Evolutionary conservation across 2,329 filamentous ascomycete genomes (phyloP), one percentile per base, ranked within the genome.

Genomic region (Fusarium mundagurra): DNA sequence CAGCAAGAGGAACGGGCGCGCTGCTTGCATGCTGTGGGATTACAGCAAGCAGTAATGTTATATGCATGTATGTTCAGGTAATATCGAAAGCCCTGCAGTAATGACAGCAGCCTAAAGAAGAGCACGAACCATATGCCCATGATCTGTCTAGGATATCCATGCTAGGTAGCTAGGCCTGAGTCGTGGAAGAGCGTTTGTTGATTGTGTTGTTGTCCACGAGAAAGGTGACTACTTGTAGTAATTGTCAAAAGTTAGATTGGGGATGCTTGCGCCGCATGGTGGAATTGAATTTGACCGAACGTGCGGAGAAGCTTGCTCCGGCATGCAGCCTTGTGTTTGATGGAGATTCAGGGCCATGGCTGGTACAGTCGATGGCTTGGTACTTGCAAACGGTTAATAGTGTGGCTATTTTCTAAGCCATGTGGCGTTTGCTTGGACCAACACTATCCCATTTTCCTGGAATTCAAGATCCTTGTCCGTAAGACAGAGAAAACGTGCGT

Each of bases 251-350:
- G 33, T 51, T 58, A 50, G 59, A 67, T 71, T 71, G 71, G 71
- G 64, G 54, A 71, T 73, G 65, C 57, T 64, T 61, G 61, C 71
- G 74, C 69, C 66, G 67, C 64, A 75, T 67, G 44, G 67, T 72
- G 62, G 62, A 72, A 69, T 71, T 72, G 64, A 77, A 77, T 73
- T 74, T 72, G 73, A 61, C 73, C 65, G 61, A 74, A 70, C 61
- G 50, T 78, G 69, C 76, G 75, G 76, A 76, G 76, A 75, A 69
- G 73, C 73, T 73, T 69, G 68, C 72, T 75, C 70, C 60, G 61
- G 63, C 27, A 62, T 57, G 53, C 72, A 75, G 72, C 61, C 68
- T 74, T 55, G 69, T 75, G 68, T 69, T 69, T 62, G 72, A 72
- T 62, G 43, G 69, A 70, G 68, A 70, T 75, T 74, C 61, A 75